phyloP scores from a whole-genome alignment of 805 yeast species.

The Zygosaccharomyces pseudorouxii region DNA sequence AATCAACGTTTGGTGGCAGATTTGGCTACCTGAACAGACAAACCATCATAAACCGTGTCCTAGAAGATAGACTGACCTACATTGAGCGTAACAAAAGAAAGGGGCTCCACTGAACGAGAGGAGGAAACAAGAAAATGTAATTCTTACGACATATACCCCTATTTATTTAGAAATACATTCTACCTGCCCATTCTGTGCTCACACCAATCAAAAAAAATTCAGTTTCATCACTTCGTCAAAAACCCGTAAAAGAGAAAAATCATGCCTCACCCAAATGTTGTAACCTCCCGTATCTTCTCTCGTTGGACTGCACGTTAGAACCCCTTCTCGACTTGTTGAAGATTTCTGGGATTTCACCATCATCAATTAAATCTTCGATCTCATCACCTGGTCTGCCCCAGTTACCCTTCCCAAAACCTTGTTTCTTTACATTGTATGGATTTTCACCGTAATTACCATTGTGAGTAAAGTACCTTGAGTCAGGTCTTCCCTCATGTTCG shows the following conservation, averaged over 20 bases:
- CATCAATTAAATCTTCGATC: slow-evolving; percentile 53
- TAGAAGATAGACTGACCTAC: slow-evolving; percentile 60
- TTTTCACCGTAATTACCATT: slow-evolving; percentile 62
- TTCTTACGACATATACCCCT: neutral
- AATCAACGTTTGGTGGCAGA: slow-evolving; percentile 47
- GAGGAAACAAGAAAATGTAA: neutral
- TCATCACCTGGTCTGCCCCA: slow-evolving; percentile 88
- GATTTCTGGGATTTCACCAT: slow-evolving; percentile 50
- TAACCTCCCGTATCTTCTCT: slow-evolving; percentile 36
- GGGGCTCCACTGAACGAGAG: slow-evolving; percentile 46
- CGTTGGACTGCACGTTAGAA: slow-evolving; percentile 44
- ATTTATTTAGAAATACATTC: neutral
- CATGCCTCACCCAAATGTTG: slow-evolving; percentile 23
- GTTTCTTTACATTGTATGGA: slow-evolving; percentile 74
- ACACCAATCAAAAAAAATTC: neutral
- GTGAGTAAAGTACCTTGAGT: slow-evolving; percentile 74
- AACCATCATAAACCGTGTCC: slow-evolving; percentile 71
- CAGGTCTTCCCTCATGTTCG: slow-evolving; percentile 51
- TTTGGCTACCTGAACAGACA: slow-evolving; percentile 59
- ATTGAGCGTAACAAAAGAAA: slow-evolving; percentile 84
- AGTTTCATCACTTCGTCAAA: neutral
- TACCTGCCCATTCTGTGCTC: neutral
- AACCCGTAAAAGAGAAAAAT: neutral
- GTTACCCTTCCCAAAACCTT: slow-evolving; percentile 81
- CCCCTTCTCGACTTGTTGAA: slow-evolving; percentile 47